These are phyloP conservation scores for Basipetospora chlamydospora DNA, from an alignment of 2,329 filamentous ascomycete genomes.

Conservation along the genomic window DNA sequence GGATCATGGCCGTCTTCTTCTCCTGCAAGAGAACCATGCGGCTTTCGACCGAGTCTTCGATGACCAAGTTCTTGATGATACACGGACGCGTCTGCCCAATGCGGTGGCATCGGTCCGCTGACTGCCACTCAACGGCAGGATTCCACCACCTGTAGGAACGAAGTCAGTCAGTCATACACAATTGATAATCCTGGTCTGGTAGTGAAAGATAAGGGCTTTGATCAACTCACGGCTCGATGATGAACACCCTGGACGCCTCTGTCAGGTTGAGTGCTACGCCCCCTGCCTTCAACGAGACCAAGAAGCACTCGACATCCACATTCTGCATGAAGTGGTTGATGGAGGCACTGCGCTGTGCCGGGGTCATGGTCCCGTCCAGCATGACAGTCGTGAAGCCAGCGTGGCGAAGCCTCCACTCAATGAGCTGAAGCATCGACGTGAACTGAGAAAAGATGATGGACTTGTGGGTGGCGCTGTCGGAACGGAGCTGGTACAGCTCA, in stretches of 20 bases:
- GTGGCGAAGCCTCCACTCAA: constrained; percentile 89
- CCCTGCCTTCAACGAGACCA: constrained; percentile 90
- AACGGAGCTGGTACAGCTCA: constrained; percentile 81
- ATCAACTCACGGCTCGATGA: constrained; percentile 73
- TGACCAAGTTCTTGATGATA: constrained; percentile 84
- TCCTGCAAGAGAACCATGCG: constrained; percentile 92
- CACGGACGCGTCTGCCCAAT: constrained; percentile 92
- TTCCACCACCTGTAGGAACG: constrained; percentile 75
- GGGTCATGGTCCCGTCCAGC: constrained; percentile 95
- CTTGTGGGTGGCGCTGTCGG: constrained; percentile 86
- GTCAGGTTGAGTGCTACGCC: constrained; percentile 92
- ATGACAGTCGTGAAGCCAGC: constrained; percentile 98
- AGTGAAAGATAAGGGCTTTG: constrained; percentile 10
- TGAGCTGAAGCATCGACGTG: constrained; percentile 90
- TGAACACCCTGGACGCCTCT: constrained; percentile 88
- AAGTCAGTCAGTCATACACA: too few relatives aligned
- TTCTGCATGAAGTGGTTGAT: constrained; percentile 97
- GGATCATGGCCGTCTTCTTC: constrained; percentile 98
- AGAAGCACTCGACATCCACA: constrained; percentile 83
- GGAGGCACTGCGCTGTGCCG: constrained; percentile 78
- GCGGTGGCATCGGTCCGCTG: constrained; percentile 82
- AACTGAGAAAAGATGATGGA: constrained; percentile 97
- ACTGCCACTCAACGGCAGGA: constrained; percentile 99
- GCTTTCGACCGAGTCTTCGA: constrained; percentile 93
- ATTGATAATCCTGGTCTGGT: not conserved